Percentiles rank a stretch among this genome's conserved stretches.
Evolutionary conservation across 805 yeast genomes (phyloP).

Genomic region (Tetrapisispora pingtungensis): DNA sequence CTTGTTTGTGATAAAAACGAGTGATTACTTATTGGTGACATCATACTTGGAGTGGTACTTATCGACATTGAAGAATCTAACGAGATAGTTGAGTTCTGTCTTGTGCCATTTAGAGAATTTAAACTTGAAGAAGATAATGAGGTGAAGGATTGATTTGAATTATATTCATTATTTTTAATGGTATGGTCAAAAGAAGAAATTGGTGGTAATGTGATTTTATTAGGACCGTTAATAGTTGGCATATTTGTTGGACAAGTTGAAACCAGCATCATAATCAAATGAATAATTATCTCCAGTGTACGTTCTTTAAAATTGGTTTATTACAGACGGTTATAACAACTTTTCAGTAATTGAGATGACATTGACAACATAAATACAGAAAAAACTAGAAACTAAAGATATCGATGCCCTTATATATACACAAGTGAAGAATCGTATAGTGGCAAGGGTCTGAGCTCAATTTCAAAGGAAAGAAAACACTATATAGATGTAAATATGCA

Average conservation of each 20-base stretch:
- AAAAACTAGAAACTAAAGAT: too few species aligned
- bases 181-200: constrained; percentile 17
- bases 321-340: too few species aligned
- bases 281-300: too few species aligned
- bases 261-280: neutral
- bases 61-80: neutral
- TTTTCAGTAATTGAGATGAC: too few species aligned
- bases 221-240: neutral
- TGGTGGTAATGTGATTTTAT: constrained; percentile 4
- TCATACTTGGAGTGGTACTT: neutral
- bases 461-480: too few species aligned
- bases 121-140: neutral
- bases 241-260: neutral
- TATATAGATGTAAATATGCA: too few species aligned
- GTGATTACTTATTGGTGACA: neutral
- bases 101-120: neutral
- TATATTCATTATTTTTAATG: constrained; percentile 14
- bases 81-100: neutral
- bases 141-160: neutral
- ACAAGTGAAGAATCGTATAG: too few species aligned
- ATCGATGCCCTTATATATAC: too few species aligned
- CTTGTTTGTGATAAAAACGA: neutral
- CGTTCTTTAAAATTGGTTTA: too few species aligned
- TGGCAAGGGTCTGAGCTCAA: too few species aligned
- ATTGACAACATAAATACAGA: too few species aligned